Percentiles rank a stretch among this genome's conserved stretches.
Evolutionary conservation across 2,329 filamentous ascomycete species (phyloP).

Genomic region (Sclerotinia glacialis): DNA sequence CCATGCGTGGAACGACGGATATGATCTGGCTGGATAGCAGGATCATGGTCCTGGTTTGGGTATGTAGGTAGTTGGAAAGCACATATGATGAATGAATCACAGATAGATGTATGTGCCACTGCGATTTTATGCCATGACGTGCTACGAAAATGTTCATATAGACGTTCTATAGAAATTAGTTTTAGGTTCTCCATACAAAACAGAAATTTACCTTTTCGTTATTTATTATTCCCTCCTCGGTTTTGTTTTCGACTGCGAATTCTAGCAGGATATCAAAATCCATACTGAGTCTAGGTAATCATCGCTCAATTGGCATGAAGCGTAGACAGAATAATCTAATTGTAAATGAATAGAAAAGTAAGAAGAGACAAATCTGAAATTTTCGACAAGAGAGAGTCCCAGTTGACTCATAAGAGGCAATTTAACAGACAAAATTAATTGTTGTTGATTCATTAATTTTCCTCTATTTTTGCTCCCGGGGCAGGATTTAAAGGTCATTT

Average conservation of each 20-base stretch:
- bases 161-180: neutral
- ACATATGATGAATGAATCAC: constrained; percentile 3
- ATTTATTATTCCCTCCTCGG: neutral
- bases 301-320: no score
- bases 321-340: no score
- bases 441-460: no score
- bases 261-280: neutral
- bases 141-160: neutral
- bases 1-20: neutral
- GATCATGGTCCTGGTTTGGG: neutral
- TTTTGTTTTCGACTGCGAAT: neutral
- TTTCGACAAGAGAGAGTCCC: no score
- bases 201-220: no score
- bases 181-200: neutral
- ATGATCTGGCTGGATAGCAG: neutral
- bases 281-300: no score
- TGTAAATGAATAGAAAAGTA: no score
- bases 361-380: no score
- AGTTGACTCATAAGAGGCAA: no score
- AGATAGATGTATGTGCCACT: neutral
- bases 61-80: neutral
- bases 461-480: no score
- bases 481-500: neutral
- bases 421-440: no score
- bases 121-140: neutral